A percentile compares a stretch with the other conserved stretches of the same genome.
Conservation (phyloP, 2,329 filamentous ascomycete species). For the Magnaporthiopsis rhizophila region DNA sequence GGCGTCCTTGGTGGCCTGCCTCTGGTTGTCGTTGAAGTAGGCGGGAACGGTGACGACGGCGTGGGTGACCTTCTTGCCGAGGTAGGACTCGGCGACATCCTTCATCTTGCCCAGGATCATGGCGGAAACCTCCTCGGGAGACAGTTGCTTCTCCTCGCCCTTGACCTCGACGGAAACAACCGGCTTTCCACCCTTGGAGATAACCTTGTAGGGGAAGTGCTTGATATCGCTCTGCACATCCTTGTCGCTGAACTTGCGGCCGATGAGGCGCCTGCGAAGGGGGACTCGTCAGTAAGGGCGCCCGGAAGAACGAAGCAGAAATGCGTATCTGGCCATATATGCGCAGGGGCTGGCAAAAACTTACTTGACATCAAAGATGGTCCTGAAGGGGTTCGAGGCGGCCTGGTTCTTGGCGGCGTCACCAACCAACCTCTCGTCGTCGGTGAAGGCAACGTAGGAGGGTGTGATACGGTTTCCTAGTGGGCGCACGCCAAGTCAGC, state of each 20-base stretch:
- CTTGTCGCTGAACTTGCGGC: constrained; percentile 74
- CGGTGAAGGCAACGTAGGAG: constrained; percentile 92
- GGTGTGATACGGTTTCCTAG: constrained; percentile 86
- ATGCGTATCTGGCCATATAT: neutral
- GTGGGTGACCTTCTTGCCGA: constrained; percentile 77
- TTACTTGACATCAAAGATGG: constrained; percentile 79
- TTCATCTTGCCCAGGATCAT: constrained; percentile 58
- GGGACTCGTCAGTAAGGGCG: constrained; percentile 22
- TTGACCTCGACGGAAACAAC: constrained; percentile 63
- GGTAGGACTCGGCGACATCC: constrained; percentile 62
- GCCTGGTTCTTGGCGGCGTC: constrained; percentile 97
- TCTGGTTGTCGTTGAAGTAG: constrained; percentile 98
- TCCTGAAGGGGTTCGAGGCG: constrained; percentile 67
- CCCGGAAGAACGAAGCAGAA: neutral
- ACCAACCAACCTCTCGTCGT: constrained; percentile 93
- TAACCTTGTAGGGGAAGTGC: constrained; percentile 96
- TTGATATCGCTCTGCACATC: constrained; percentile 91
- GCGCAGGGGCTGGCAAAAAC: constrained; percentile 22
- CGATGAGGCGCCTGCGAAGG: constrained; percentile 63
- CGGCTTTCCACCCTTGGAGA: constrained; percentile 86
- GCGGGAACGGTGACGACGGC: constrained; percentile 90
- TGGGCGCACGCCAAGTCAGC: neutral
- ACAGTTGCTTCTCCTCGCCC: constrained; percentile 48
- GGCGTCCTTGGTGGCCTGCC: constrained; percentile 94
- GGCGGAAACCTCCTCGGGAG: constrained; percentile 53